A percentile compares a stretch with the other conserved stretches of the same genome.
These are phyloP conservation scores for Sequoiadendron giganteum DNA, from an alignment of 75 land plant species.

Conservation along the genomic window DNA sequence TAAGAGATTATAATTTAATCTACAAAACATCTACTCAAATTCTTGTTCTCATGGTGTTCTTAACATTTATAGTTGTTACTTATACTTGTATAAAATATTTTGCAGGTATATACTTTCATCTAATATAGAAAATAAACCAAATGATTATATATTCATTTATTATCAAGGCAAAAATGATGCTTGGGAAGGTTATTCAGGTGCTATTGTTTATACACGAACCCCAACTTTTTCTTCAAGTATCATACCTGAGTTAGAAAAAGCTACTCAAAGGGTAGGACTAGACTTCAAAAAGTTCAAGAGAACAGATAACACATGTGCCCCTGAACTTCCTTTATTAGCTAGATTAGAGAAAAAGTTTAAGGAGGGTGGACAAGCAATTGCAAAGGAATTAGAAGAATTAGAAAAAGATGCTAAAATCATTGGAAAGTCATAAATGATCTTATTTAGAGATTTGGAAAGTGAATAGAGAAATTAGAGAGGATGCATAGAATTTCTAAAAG, in stretches of 20 bases:
- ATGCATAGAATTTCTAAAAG: background rate
- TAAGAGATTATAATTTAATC: too few species aligned
- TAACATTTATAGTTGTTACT: background rate
- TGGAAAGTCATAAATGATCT: conserved; percentile 28
- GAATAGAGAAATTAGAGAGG: background rate
- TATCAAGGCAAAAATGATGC: conserved; percentile 94
- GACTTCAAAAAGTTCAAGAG: conserved; percentile 76
- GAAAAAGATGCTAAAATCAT: conserved; percentile 25
- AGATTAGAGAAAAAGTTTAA: conserved; percentile 87
- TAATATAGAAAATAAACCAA: conserved; percentile 31
- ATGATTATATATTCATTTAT: conserved; percentile 33
- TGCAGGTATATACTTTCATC: background rate
- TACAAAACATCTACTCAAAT: background rate
- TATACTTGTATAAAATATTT: background rate
- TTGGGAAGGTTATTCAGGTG: conserved; percentile 99
- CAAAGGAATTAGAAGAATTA: background rate
- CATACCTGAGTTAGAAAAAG: conserved; percentile 65
- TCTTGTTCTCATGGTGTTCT: background rate
- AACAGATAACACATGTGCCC: conserved; percentile 55
- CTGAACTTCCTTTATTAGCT: conserved; percentile 19
- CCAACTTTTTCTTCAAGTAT: conserved; percentile 62
- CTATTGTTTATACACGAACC: conserved; percentile 87
- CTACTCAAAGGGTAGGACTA: conserved; percentile 69
- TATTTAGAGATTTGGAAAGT: too few species aligned
- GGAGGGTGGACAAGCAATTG: conserved; percentile 65